Base-by-base conservation (phyloP, 2,329 filamentous ascomycete genomes). In the Diplodia sapinea region DNA sequence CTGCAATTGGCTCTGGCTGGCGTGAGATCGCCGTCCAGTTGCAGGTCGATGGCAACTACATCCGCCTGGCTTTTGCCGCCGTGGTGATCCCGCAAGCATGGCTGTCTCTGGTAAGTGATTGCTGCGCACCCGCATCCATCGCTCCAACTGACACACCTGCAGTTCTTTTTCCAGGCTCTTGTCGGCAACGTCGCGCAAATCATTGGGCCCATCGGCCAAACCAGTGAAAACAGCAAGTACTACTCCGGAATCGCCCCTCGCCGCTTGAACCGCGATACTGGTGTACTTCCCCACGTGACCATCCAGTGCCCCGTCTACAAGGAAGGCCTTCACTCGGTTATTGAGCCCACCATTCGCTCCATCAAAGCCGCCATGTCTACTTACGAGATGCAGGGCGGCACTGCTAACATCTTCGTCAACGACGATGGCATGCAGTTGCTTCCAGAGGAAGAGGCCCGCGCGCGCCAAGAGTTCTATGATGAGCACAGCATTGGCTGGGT, bases 331-430 rank as follows among this genome's bases (percentile, higher is more conserved):
- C 67, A 70, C 43, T 70, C 72, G 65, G 79, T 96, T 77, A 93
- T 94, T 73, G 86, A 84, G 23, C 91, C 91, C 8, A 94, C 91
- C 0, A 87, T 94, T 73, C 88, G 88, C 73, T 93, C 91, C 1
- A 85, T 94, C 79, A 93, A 93, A 80, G 86, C 89, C 72, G 90
- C 90, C 70, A 92, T 92, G 75, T 90, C 88, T 38, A 91, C 89
- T 0, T 93, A 92, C 73, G 90, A 92, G 75, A 82, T 91, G 20
- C 90, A 92, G 74, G 90, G 90, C 70, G 90, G 90, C n/a, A 91
- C 89, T 8, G 89, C 89, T 70, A 92, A 92, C 75, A 88, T 92
- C 79, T 91, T 92, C 74, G 82, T 92, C 78, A 91, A 92, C 74
- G 90, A 92, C 71, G 89, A 92, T 71, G 90, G 90, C 72, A 82